Evolutionary conservation across 2,329 filamentous ascomycete species (phyloP).

Genomic region (Aspergillus thermomutatus): DNA sequence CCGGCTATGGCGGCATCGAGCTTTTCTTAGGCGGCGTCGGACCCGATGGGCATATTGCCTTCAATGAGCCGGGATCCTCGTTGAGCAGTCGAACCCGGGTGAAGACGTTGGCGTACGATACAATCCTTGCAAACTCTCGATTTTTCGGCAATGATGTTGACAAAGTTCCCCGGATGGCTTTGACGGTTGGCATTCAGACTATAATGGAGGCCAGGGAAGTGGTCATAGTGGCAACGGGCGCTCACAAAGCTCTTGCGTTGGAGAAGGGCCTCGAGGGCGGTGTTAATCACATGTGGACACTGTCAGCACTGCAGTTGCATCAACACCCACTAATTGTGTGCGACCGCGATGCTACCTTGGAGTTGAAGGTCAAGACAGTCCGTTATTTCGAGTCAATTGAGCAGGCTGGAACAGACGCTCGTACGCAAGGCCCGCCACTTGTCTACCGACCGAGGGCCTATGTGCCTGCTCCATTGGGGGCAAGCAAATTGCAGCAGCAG

Average conservation of each 20-base stretch:
- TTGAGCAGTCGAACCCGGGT: conserved; percentile 74
- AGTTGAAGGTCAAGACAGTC: conserved; percentile 71
- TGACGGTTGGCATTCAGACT: conserved; percentile 82
- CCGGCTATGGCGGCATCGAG: conserved; percentile 72
- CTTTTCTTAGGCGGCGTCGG: conserved; percentile 83
- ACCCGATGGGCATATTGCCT: conserved; percentile 83
- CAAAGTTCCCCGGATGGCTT: conserved; percentile 74
- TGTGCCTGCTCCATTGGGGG: conserved; percentile 27
- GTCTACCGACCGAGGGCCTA: conserved; percentile 39
- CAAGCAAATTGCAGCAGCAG: conserved; percentile 22
- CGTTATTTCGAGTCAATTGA: conserved; percentile 72
- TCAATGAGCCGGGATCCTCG: conserved; percentile 84
- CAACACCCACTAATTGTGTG: conserved; percentile 78
- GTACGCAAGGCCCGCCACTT: conserved; percentile 42
- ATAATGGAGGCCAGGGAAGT: conserved; percentile 79
- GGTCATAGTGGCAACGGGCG: conserved; percentile 75
- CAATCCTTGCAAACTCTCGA: conserved; percentile 77
- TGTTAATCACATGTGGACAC: conserved; percentile 88
- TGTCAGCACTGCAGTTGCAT: conserved; percentile 76
- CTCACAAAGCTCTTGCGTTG: conserved; percentile 75
- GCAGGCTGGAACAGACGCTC: conserved; percentile 53
- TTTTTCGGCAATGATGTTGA: conserved; percentile 75
- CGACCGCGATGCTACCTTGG: conserved; percentile 74
- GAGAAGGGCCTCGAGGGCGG: conserved; percentile 78
- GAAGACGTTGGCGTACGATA: conserved; percentile 84